A percentile compares a stretch with the other conserved stretches of the same genome.
These are phyloP conservation scores for California macrophylla DNA, from an alignment of 441 rosid species.

Conservation along the genomic window DNA sequence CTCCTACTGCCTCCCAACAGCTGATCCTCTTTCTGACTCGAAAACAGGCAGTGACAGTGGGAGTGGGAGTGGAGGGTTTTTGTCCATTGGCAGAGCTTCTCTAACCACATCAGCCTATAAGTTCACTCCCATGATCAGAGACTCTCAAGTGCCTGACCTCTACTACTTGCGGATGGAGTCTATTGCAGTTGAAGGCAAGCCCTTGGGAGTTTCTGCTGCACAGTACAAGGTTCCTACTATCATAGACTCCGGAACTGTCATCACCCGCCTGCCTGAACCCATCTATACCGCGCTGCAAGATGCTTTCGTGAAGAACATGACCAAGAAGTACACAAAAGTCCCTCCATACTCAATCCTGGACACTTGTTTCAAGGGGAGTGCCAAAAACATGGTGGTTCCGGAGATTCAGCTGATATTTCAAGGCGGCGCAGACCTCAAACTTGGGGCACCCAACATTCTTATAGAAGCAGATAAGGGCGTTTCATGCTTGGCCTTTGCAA, in stretches of 20 bases:
- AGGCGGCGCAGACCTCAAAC: constrained; percentile 33
- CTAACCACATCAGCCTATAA: constrained; percentile 6
- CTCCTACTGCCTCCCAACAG: constrained; percentile 42
- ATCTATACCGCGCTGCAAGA: constrained; percentile 24
- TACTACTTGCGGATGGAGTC: constrained; percentile 28
- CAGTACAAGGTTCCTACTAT: constrained; percentile 29
- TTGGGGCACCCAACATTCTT: constrained; percentile 24
- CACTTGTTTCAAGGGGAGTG: constrained; percentile 35
- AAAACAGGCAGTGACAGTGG: neutral
- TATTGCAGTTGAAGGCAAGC: constrained; percentile 26
- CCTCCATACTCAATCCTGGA: constrained; percentile 32
- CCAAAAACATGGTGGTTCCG: constrained; percentile 25
- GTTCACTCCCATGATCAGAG: constrained; percentile 23
- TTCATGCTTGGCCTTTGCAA: constrained; percentile 39
- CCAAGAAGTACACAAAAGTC: constrained; percentile 23
- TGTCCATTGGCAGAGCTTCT: constrained; percentile 18
- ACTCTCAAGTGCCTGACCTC: constrained; percentile 14
- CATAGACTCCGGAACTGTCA: constrained; percentile 42
- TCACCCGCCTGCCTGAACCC: constrained; percentile 37
- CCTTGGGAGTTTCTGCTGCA: constrained; percentile 19
- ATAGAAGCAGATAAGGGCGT: constrained; percentile 25
- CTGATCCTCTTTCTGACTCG: constrained; percentile 11
- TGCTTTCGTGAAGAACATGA: constrained; percentile 32
- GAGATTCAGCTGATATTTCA: constrained; percentile 29
- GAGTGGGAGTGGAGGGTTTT: constrained; percentile 2